Evolutionary conservation across 768 basidiomycete species (phyloP).

Genomic region (Mrakia hoshinonis): DNA sequence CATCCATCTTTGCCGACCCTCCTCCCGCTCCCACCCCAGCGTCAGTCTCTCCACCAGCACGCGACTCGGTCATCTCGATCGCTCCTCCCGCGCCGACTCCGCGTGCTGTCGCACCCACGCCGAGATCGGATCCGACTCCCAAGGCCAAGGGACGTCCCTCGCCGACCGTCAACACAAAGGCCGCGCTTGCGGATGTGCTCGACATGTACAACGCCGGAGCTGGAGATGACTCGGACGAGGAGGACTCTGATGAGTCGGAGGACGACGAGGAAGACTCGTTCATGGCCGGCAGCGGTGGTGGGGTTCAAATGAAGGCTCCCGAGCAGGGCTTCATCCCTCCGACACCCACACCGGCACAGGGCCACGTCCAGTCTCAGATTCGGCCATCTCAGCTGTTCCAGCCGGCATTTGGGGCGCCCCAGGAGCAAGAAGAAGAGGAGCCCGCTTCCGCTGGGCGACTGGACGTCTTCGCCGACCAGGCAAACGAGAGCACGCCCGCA

Average conservation of each 20-base stretch:
- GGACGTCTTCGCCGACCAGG: background rate
- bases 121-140: background rate
- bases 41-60: background rate
- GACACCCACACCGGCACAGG: conserved; percentile 41
- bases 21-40: background rate
- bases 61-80: background rate
- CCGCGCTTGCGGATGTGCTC: conserved; percentile 86
- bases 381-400: background rate
- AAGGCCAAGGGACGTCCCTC: conserved; percentile 36
- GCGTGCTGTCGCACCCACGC: background rate
- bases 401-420: background rate
- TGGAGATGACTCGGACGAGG: conserved; percentile 38
- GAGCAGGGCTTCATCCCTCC: conserved; percentile 36
- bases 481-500: background rate
- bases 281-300: background rate
- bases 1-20: conserved; percentile 36
- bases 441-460: no score
- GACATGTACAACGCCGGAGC: conserved; percentile 69
- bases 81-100: background rate
- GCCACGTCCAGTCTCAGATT: conserved; percentile 25
- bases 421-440: background rate
- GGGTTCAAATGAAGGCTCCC: conserved; percentile 34
- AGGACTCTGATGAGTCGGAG: conserved; percentile 37
- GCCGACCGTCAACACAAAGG: conserved; percentile 92
- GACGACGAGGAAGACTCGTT: conserved; percentile 32